Conservation (phyloP, 805 yeast species). For the Wickerhamiella vanderwaltii region DNA sequence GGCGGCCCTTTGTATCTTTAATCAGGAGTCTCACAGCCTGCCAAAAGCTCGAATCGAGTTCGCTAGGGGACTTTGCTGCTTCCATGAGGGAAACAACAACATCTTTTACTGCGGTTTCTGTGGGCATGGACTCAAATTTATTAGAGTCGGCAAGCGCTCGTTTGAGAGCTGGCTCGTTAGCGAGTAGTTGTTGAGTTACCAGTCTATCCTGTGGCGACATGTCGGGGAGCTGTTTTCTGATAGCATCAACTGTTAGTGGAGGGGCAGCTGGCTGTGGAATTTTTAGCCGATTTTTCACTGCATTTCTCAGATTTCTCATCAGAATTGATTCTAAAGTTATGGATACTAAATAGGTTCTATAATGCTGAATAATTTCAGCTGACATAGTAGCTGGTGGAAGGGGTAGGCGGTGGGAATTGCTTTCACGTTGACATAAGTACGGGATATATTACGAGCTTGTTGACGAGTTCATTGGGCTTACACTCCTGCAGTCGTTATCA, state of each 20-base stretch:
- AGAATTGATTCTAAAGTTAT: too few species aligned
- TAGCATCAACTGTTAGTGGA: slow-evolving; percentile 2
- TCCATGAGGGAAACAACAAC: slow-evolving; percentile 10
- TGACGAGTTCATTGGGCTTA: too few species aligned
- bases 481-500: too few species aligned
- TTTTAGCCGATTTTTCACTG: neutral
- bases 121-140: slow-evolving; percentile 61
- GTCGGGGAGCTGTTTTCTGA: slow-evolving; percentile 13
- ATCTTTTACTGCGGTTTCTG: neutral
- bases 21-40: slow-evolving; percentile 2
- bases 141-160: slow-evolving; percentile 79
- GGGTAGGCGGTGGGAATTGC: too few species aligned
- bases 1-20: slow-evolving; percentile 12
- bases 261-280: neutral
- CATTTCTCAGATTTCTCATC: neutral
- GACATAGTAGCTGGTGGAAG: too few species aligned
- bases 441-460: too few species aligned
- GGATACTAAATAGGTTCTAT: too few species aligned
- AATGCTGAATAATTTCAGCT: too few species aligned
- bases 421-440: too few species aligned
- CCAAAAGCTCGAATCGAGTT: slow-evolving; percentile 18
- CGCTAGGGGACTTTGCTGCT: slow-evolving; percentile 10
- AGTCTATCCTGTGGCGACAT: slow-evolving; percentile 14
- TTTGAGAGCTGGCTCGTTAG: slow-evolving; percentile 1
- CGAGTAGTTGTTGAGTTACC: slow-evolving; percentile 12